Base-by-base conservation (phyloP, 257 asterid species). In the Plectranthus barbatus region DNA sequence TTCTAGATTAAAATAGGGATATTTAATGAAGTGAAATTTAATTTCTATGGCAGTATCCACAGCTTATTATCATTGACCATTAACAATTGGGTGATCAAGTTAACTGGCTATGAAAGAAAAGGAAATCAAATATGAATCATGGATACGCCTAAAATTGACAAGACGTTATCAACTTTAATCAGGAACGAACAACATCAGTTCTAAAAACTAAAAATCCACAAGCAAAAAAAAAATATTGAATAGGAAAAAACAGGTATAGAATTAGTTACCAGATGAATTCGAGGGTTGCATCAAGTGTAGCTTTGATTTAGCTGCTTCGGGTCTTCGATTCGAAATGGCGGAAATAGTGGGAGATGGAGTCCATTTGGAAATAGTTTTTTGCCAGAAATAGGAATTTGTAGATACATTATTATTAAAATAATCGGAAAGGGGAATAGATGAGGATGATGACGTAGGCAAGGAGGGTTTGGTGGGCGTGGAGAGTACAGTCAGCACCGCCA, bases 401-500 rank as follows among this genome's bases (percentile, higher is more conserved):
- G 7, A 23, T 18, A 60, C 59, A 67, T 54, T 51, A 62, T 58
- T 52, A 69, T 59, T 61, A 61, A 69, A 60, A 68, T 42, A 54
- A 62, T 75, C 40, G 62, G 58, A 64, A 47, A 62, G 52, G 56
- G 76, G 50, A 14, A 26, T 54, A 60, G 79, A 56, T 26, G 84
- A 50, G 58, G 84, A 62, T 1, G 81, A 9, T 62, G 81, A 70
- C 47, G 87, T 64, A 60, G 68, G 77, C 83, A 39, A 66, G 37
- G 61, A 31, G 18, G 84, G 62, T 19, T 53, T 76, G 46, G 79
- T 47, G 26, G 84, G 77, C 74, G 80, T 86, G 66, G 84, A 83
- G 40, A 79, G 56, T 55, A 79, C 76, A 64, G 82, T 82, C 74
- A 81, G 60, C 48, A 76, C 92, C 76, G 90, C 92, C 97, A 84